Percentiles rank a stretch among this genome's conserved stretches.
phyloP scores from a whole-genome alignment of 306 rosid genomes.

The Trichosanthes truncata region DNA sequence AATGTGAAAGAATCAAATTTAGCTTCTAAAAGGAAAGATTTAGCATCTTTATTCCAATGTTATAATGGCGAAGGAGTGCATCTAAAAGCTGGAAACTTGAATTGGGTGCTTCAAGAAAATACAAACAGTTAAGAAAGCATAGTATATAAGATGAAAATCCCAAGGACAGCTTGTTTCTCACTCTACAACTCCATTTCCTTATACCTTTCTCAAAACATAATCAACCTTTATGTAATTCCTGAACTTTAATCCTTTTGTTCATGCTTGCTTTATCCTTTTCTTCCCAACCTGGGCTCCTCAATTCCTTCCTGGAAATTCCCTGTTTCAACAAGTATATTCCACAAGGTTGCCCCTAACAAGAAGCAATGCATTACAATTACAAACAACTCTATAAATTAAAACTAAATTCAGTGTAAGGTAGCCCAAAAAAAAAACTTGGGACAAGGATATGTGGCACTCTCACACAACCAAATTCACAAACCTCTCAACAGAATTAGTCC shows the following conservation, averaged over 20 bases:
- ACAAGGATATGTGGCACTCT: neutral
- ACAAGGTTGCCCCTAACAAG: neutral
- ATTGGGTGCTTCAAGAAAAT: slow-evolving; percentile 31
- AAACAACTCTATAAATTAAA: neutral
- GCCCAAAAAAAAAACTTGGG: neutral
- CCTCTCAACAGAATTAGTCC: neutral
- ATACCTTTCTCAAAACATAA: slow-evolving; percentile 51
- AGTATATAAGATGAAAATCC: slow-evolving; percentile 25
- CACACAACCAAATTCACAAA: neutral
- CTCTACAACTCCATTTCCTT: slow-evolving; percentile 19
- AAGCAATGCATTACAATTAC: neutral
- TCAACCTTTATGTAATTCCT: slow-evolving; percentile 27
- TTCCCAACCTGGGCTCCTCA: slow-evolving; percentile 20
- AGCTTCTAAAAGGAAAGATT: neutral
- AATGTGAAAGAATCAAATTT: neutral
- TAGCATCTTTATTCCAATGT: neutral
- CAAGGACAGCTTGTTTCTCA: slow-evolving; percentile 31
- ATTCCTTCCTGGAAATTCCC: neutral
- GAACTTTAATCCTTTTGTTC: slow-evolving; percentile 37
- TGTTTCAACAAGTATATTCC: neutral
- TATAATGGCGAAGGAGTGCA: neutral
- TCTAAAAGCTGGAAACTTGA: slow-evolving; percentile 10
- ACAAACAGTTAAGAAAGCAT: slow-evolving; percentile 20
- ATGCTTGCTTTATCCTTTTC: slow-evolving; percentile 45
- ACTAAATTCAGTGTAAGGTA: neutral